Conservation (phyloP, 768 basidiomycete species). For the Kwoniella europaea region DNA sequence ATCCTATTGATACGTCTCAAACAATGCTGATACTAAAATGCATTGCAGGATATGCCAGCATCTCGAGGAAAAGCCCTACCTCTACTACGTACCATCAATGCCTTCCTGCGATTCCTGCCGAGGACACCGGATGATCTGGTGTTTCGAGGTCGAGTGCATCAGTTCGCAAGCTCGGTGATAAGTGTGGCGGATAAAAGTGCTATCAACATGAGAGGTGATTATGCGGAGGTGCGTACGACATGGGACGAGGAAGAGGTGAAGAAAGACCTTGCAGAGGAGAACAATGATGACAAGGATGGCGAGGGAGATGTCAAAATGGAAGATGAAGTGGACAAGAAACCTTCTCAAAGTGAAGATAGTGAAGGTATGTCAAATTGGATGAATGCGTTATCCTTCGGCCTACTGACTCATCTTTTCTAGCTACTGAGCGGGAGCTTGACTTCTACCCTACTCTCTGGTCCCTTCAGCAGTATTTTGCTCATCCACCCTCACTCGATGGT, state of each 20-base stretch:
- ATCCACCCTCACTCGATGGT: conserved; percentile 42
- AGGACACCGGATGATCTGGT: conserved; percentile 51
- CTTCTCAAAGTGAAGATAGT: not conserved
- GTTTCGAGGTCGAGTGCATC: conserved; percentile 52
- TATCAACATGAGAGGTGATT: conserved; percentile 53
- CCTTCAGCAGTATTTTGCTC: conserved; percentile 50
- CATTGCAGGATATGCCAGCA: conserved; percentile 50
- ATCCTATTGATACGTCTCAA: not conserved
- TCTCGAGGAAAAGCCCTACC: conserved; percentile 52
- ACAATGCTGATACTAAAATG: not conserved
- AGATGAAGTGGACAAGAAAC: conserved; percentile 21
- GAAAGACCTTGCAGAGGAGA: not conserved
- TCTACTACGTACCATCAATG: conserved; percentile 46
- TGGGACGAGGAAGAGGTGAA: conserved; percentile 47
- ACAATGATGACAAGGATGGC: conserved; percentile 21
- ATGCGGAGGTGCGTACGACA: conserved; percentile 45
- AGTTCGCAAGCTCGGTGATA: conserved; percentile 52
- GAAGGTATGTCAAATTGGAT: not conserved
- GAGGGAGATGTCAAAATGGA: conserved; percentile 37
- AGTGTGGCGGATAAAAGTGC: conserved; percentile 56
- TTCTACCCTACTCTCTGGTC: conserved; percentile 54
- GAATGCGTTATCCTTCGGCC: not conserved
- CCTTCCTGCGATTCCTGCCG: conserved; percentile 50
- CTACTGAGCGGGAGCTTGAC: conserved; percentile 22
- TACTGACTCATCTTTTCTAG: not conserved